phyloP scores from a whole-genome alignment of 192 early-diverging fungal species.

The Mortierella antarctica region DNA sequence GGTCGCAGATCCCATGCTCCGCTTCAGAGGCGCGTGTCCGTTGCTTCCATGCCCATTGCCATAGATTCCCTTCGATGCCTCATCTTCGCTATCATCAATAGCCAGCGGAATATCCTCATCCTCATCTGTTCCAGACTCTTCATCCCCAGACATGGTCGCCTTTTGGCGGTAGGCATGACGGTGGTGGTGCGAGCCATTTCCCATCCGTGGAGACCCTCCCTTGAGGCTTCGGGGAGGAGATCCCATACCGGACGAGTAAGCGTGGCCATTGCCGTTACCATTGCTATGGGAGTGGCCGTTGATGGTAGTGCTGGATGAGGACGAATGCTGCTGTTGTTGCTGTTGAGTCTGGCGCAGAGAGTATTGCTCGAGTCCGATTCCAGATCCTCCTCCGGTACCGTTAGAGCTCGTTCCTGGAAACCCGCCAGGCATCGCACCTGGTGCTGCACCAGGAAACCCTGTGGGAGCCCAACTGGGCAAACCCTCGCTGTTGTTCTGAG shows the following conservation, averaged over 20 bases:
- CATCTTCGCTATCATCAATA: constrained; percentile 50
- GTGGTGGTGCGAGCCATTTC: constrained; percentile 7
- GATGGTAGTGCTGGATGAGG: neutral
- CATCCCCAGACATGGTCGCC: constrained; percentile 46
- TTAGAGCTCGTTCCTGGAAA: constrained; percentile 27
- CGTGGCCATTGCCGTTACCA: constrained; percentile 6
- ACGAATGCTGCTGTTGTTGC: neutral
- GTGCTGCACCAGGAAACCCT: constrained; percentile 25
- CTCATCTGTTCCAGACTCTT: constrained; percentile 45
- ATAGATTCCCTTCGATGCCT: neutral
- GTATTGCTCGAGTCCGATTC: constrained; percentile 35
- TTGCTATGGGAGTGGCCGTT: constrained; percentile 2
- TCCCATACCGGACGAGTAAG: constrained; percentile 6
- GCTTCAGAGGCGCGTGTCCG: constrained; percentile 35
- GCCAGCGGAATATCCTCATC: constrained; percentile 9
- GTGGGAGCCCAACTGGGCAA: constrained; percentile 50
- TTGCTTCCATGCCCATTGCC: constrained; percentile 1
- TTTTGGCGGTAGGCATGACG: constrained; percentile 48
- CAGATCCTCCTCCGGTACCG: neutral
- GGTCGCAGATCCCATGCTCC: constrained; percentile 49
- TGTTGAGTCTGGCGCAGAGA: constrained; percentile 44
- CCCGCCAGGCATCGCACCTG: constrained; percentile 36
- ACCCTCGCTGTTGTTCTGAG: constrained; percentile 48
- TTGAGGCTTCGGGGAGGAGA: constrained; percentile 43
- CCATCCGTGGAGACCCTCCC: constrained; percentile 26